Evolutionary conservation across 192 early-diverging fungal species (phyloP).

Genomic region (Jimgerdemannia flammicorona): DNA sequence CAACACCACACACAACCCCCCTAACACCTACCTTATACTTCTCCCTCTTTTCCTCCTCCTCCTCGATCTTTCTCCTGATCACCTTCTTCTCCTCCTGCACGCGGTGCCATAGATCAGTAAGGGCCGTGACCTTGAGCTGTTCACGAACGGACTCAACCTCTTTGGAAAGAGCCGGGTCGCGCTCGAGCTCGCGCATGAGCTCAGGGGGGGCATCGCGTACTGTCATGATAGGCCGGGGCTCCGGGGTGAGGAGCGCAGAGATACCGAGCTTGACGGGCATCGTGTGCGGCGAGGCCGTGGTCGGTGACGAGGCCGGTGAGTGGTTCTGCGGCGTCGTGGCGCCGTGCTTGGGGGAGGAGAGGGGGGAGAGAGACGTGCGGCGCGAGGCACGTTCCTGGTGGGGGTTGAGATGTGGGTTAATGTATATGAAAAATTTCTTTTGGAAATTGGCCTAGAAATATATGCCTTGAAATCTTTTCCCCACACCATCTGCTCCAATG

Average conservation of each 20-base stretch:
- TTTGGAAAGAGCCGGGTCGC: not conserved
- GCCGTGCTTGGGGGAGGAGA: not conserved
- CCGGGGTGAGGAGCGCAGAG: too few relatives aligned
- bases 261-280: not conserved
- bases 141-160: slow-evolving; percentile 39
- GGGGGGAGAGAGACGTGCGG: not conserved
- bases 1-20: not conserved
- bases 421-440: too few relatives aligned
- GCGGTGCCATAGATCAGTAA: slow-evolving; percentile 29
- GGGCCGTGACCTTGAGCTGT: slow-evolving; percentile 39
- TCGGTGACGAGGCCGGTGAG: not conserved
- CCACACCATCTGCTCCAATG: not conserved
- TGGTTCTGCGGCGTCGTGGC: not conserved
- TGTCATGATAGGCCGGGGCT: not conserved
- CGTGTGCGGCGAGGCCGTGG: too few relatives aligned
- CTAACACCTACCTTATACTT: slow-evolving; percentile 41
- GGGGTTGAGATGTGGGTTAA: not conserved
- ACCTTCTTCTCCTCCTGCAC: slow-evolving; percentile 50
- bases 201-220: not conserved
- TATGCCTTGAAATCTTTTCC: not conserved
- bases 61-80: slow-evolving; percentile 43
- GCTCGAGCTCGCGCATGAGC: not conserved
- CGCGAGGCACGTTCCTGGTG: not conserved
- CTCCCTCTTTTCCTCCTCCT: slow-evolving; percentile 59
- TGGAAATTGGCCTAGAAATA: too few relatives aligned